These are phyloP conservation scores for Plantago coronopus DNA, from an alignment of 305 asterid species.

Conservation along the genomic window DNA sequence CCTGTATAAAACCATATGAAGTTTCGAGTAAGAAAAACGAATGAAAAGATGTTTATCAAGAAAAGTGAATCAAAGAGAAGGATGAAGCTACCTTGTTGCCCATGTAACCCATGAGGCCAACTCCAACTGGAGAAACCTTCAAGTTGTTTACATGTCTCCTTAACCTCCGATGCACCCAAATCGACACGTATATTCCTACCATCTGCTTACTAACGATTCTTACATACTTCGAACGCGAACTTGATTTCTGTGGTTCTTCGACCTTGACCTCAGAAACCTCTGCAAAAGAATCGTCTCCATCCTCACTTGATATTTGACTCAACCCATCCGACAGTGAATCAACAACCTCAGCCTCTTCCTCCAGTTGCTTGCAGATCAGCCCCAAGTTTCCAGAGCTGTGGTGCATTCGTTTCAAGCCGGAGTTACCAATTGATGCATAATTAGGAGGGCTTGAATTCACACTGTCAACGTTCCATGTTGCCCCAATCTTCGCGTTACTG, in stretches of 20 bases:
- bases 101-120: constrained; percentile 94
- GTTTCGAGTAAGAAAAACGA: background rate
- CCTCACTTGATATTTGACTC: constrained; percentile 36
- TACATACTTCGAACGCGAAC: constrained; percentile 43
- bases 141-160: constrained; percentile 73
- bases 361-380: constrained; percentile 38
- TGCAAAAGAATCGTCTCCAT: constrained; percentile 48
- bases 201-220: constrained; percentile 92
- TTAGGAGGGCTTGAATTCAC: background rate
- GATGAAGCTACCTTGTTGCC: constrained; percentile 76
- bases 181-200: constrained; percentile 90
- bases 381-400: constrained; percentile 58
- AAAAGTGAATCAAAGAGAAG: background rate
- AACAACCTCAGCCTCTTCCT: constrained; percentile 40
- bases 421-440: constrained; percentile 22
- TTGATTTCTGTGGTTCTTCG: constrained; percentile 20
- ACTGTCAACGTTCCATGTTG: constrained; percentile 12
- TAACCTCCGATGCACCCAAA: constrained; percentile 76
- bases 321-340: constrained; percentile 45
- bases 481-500: constrained; percentile 51
- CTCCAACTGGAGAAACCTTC: constrained; percentile 88
- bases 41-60: background rate
- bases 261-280: constrained; percentile 28
- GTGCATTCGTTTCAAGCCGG: constrained; percentile 54
- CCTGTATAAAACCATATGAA: constrained; percentile 37